These are phyloP conservation scores for Apiotrichum gracile DNA, from an alignment of 1,284 basidiomycete species.

Conservation along the genomic window DNA sequence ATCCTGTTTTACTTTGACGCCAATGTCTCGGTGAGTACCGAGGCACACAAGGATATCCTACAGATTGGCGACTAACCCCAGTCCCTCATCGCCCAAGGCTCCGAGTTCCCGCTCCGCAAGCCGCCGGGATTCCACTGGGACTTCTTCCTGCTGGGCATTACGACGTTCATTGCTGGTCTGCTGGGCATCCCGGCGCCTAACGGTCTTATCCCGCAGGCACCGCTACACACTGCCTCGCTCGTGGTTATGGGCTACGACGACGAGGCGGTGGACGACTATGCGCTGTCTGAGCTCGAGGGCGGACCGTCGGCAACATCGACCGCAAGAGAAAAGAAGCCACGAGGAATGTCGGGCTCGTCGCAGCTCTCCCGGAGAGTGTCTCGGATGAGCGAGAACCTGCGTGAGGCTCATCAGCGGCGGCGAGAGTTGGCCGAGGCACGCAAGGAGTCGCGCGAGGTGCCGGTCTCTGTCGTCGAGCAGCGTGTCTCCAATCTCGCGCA, in stretches of 20 bases:
- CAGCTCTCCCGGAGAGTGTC: slow-evolving; percentile 2
- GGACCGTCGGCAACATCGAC: background rate
- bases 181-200: slow-evolving; percentile 91
- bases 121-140: slow-evolving; percentile 91
- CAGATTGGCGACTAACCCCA: slow-evolving; percentile 31
- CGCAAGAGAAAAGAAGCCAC: background rate
- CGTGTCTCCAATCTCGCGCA: slow-evolving; percentile 81
- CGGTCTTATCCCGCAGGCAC: slow-evolving; percentile 89
- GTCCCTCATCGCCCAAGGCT: slow-evolving; percentile 88
- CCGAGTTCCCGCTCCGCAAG: slow-evolving; percentile 81
- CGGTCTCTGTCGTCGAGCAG: slow-evolving; percentile 78
- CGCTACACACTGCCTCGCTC: slow-evolving; percentile 84
- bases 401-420: slow-evolving; percentile 5
- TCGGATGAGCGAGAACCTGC: background rate
- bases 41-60: background rate
- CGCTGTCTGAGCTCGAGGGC: slow-evolving; percentile 7
- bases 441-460: slow-evolving; percentile 54
- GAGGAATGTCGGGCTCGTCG: background rate
- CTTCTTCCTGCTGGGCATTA: slow-evolving; percentile 72
- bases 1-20: slow-evolving; percentile 52
- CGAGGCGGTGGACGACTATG: slow-evolving; percentile 37
- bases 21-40: slow-evolving; percentile 42
- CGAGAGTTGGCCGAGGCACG: slow-evolving; percentile 12
- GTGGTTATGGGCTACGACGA: slow-evolving; percentile 63
- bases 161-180: slow-evolving; percentile 84